phyloP scores from a whole-genome alignment of 2,329 filamentous ascomycete genomes.

The Torrubiella hemipterigena region DNA sequence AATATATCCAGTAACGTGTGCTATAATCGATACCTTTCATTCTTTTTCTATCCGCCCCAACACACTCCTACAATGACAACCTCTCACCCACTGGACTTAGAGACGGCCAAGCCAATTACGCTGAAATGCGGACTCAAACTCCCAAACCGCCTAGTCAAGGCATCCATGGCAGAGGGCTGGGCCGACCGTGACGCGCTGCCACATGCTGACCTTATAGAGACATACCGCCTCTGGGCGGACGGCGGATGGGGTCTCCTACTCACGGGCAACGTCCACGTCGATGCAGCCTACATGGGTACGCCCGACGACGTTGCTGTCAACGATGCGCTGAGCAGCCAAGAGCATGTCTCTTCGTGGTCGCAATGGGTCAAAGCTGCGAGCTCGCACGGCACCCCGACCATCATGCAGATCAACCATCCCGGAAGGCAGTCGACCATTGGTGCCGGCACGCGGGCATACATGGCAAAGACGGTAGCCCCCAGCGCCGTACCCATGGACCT shows the following conservation, averaged over 20 bases:
- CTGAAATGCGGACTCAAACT: slow-evolving; percentile 3
- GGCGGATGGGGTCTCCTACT: slow-evolving; percentile 39
- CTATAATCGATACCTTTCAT: too few relatives aligned
- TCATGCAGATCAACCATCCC: slow-evolving; percentile 51
- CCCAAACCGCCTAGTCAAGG: slow-evolving; percentile 14
- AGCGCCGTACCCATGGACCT: slow-evolving; percentile 13
- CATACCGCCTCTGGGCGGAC: slow-evolving; percentile 46
- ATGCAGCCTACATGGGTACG: slow-evolving; percentile 42
- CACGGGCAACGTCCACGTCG: slow-evolving; percentile 50
- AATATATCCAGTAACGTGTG: too few relatives aligned
- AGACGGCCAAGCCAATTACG: slow-evolving; percentile 1
- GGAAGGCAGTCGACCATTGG: slow-evolving; percentile 35
- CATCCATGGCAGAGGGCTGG: slow-evolving; percentile 31
- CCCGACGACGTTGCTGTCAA: slow-evolving; percentile 43
- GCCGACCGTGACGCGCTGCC: slow-evolving; percentile 25
- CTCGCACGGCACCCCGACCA: slow-evolving; percentile 39
- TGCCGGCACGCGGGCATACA: slow-evolving; percentile 26
- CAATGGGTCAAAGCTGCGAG: slow-evolving; percentile 34
- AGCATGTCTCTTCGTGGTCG: not conserved
- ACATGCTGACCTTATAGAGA: slow-evolving; percentile 26
- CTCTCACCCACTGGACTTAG: too few relatives aligned
- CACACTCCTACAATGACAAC: too few relatives aligned
- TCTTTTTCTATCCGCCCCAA: too few relatives aligned
- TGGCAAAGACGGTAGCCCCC: slow-evolving; percentile 33
- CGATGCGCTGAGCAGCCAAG: slow-evolving; percentile 24